Evolutionary conservation across 2,329 filamentous ascomycete genomes (phyloP), one percentile per base, ranked within the genome.

Genomic region (Cladosporium phlei): DNA sequence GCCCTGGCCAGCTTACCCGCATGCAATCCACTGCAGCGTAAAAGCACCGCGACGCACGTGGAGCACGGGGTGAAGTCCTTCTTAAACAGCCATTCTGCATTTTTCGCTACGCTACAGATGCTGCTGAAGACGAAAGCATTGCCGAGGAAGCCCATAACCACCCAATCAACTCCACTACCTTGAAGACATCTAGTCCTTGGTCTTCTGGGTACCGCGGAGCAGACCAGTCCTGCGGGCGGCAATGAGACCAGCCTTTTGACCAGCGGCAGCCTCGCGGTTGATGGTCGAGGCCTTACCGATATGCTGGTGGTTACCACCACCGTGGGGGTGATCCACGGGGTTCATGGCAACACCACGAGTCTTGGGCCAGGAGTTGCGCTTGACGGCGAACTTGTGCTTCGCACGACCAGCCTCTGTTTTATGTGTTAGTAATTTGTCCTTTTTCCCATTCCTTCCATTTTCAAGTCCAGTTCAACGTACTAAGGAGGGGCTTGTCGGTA

Each of bases 341-440:
- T 98, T 98, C 93, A 98, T 98, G 77, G 93, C 93, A 85, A 98
- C 93, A 96, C 93, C 93, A 93, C 93, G 91, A 82, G 93, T 98
- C 88, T 95, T 96, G 78, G 93, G 93, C 93, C 93, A 98, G 71
- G 84, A 91, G 88, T 98, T 97, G 73, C 93, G 89, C 89, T 98
- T 98, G 79, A 96, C 94, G 65, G 90, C 89, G 79, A 95, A 98
- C 87, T 98, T 98, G 74, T 97, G 91, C 88, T 97, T 98, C 69
- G 93, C 93, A 72, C 93, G 88, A 69, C 91, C 97, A 68, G 93
- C 93, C 91, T 98, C 83, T 87, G 79, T 75, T 64, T 34, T 21
- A 24, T 16, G n/a, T 47, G 35, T 47, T 40, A 47, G 44, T 39
- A 17, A 35, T 21, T 45, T 24, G 35, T 28, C 42, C 22, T 17